Percentiles rank a stretch among this genome's conserved stretches.
Conservation (phyloP, 306 rosid species). For the Cucurbita maxima region DNA sequence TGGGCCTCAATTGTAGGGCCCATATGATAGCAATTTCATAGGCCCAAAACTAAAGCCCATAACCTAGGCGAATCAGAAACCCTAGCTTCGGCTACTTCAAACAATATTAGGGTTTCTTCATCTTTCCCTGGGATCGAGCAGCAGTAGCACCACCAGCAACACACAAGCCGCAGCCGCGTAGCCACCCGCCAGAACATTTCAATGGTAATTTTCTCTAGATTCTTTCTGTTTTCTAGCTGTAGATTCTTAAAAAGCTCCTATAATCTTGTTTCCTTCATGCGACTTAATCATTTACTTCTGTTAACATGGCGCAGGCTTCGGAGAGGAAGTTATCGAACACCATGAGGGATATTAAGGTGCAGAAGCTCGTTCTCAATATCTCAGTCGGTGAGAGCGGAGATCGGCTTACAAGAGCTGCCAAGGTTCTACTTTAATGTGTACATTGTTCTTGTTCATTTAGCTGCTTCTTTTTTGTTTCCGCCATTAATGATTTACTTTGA, state of each 20-base stretch:
- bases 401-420: slow-evolving; percentile 14
- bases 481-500: background rate
- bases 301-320: slow-evolving; percentile 4
- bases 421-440: background rate
- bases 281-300: background rate
- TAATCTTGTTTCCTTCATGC: background rate
- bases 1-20: background rate
- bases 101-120: background rate
- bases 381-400: slow-evolving; percentile 17
- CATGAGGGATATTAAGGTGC: slow-evolving; percentile 15
- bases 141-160: background rate
- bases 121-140: background rate
- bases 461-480: background rate
- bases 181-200: background rate
- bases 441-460: background rate
- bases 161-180: background rate
- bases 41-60: background rate
- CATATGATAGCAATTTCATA: background rate
- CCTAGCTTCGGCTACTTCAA: background rate
- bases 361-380: slow-evolving; percentile 14
- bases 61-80: background rate
- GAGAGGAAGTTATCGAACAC: slow-evolving; percentile 16
- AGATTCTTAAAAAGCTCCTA: background rate
- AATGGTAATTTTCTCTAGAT: background rate
- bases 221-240: background rate